Conservation (phyloP, 768 basidiomycete species). For the Termitomyces sp. region DNA sequence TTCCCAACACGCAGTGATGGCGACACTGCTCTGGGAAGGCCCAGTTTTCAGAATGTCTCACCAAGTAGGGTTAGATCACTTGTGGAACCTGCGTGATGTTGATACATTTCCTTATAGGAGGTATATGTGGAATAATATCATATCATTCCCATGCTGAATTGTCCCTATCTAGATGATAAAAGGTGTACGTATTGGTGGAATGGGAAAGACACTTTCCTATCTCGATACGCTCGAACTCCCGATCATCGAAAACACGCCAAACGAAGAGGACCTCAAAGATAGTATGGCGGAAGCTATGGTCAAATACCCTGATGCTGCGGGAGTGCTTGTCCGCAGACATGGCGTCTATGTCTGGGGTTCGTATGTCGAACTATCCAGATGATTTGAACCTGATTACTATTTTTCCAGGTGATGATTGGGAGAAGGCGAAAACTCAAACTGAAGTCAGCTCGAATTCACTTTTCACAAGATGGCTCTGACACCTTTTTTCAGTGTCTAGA, state of each 20-base stretch:
- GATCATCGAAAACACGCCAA: conserved; percentile 88
- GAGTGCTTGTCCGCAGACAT: conserved; percentile 70
- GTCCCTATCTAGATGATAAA: conserved; percentile 73
- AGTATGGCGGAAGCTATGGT: conserved; percentile 86
- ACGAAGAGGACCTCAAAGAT: conserved; percentile 84
- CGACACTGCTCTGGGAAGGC: conserved; percentile 71
- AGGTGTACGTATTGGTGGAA: conserved; percentile 73
- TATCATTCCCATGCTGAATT: neutral
- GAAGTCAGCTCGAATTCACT: conserved; percentile 41
- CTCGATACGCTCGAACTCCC: conserved; percentile 82
- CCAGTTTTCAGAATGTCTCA: conserved; percentile 76
- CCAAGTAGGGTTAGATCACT: conserved; percentile 41
- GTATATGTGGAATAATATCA: conserved; percentile 14
- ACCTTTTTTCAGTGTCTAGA: conserved; percentile 64
- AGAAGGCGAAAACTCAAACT: conserved; percentile 85
- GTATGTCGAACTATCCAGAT: neutral
- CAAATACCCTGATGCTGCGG: conserved; percentile 74
- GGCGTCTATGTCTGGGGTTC: conserved; percentile 88
- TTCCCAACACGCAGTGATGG: conserved; percentile 87
- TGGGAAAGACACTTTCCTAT: conserved; percentile 72
- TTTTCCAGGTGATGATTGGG: conserved; percentile 60
- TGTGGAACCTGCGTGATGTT: neutral
- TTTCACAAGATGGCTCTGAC: conserved; percentile 5
- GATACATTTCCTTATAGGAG: conserved; percentile 29
- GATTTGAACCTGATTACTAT: neutral